Evolutionary conservation across 768 basidiomycete genomes (phyloP).

Genomic region (Pseudohyphozyma bogoriensis): DNA sequence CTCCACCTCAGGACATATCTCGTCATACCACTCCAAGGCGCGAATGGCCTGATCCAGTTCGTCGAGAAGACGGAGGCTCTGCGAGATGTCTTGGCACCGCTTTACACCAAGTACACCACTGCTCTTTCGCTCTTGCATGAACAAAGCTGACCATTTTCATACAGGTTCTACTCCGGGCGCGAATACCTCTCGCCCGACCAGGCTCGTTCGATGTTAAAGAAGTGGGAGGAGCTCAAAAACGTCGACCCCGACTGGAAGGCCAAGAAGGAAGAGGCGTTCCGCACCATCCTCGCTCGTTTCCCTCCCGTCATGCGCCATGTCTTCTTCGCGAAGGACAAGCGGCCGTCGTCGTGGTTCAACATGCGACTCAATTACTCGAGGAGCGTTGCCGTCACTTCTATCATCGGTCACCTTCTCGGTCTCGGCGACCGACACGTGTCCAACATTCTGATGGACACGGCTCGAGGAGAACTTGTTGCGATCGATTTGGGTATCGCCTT

Average conservation of each 20-base stretch:
- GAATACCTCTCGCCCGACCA: not conserved
- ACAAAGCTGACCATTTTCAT: not conserved
- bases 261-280: slow-evolving; percentile 35
- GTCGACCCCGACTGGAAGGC: not conserved
- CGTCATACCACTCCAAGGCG: slow-evolving; percentile 69
- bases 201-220: not conserved
- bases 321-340: slow-evolving; percentile 81
- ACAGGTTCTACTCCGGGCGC: not conserved
- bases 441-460: slow-evolving; percentile 80
- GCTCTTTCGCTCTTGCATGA: not conserved
- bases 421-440: slow-evolving; percentile 84
- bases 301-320: slow-evolving; percentile 87
- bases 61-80: slow-evolving; percentile 67
- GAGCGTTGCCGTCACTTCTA: slow-evolving; percentile 85
- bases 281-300: slow-evolving; percentile 44
- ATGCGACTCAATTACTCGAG: slow-evolving; percentile 82
- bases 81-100: slow-evolving; percentile 36
- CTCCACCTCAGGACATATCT: slow-evolving; percentile 74
- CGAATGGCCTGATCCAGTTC: slow-evolving; percentile 82
- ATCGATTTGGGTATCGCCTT: slow-evolving; percentile 97
- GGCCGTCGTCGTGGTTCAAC: slow-evolving; percentile 80
- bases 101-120: slow-evolving; percentile 11
- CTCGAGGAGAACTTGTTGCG: slow-evolving; percentile 77
- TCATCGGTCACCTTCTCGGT: slow-evolving; percentile 84
- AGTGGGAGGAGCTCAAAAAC: slow-evolving; percentile 5